Conservation (phyloP, 2,329 filamentous ascomycete species). For the Thielaviopsis musarum region DNA sequence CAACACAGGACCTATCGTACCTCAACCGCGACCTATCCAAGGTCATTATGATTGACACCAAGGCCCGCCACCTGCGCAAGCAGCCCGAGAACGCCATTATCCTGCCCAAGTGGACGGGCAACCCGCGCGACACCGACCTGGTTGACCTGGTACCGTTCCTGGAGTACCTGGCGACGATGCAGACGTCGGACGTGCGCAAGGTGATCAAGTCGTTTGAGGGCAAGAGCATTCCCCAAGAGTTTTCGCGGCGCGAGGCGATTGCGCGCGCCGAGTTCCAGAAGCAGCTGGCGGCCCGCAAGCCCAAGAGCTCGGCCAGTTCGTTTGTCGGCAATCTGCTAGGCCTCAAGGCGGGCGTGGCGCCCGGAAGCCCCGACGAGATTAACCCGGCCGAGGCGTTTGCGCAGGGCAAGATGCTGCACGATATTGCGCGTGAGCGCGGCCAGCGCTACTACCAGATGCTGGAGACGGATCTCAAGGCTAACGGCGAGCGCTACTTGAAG, state of each 20-base stretch:
- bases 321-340: slow-evolving; percentile 57
- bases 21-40: slow-evolving; percentile 92
- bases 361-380: slow-evolving; percentile 39
- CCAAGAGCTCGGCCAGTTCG: slow-evolving; percentile 48
- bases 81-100: slow-evolving; percentile 97
- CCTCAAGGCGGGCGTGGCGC: slow-evolving; percentile 47
- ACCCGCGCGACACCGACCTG: slow-evolving; percentile 68
- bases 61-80: slow-evolving; percentile 61
- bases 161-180: slow-evolving; percentile 92
- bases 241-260: slow-evolving; percentile 71
- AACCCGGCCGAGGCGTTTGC: slow-evolving; percentile 60
- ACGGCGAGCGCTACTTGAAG: slow-evolving; percentile 89
- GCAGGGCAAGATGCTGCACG: slow-evolving; percentile 93
- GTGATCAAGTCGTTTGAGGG: slow-evolving; percentile 80
- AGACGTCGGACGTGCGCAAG: slow-evolving; percentile 70
- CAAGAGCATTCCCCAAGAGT: slow-evolving; percentile 77
- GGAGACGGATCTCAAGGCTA: slow-evolving; percentile 80
- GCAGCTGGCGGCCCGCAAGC: slow-evolving; percentile 51
- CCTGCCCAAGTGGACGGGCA: slow-evolving; percentile 76
- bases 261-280: slow-evolving; percentile 74
- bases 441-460: slow-evolving; percentile 78
- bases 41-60: slow-evolving; percentile 85
- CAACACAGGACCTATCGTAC: slow-evolving; percentile 72
- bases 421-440: slow-evolving; percentile 81
- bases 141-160: slow-evolving; percentile 88